These are phyloP conservation scores for Batkoa obscura DNA, from an alignment of 371 early-diverging fungal species.

Conservation along the genomic window DNA sequence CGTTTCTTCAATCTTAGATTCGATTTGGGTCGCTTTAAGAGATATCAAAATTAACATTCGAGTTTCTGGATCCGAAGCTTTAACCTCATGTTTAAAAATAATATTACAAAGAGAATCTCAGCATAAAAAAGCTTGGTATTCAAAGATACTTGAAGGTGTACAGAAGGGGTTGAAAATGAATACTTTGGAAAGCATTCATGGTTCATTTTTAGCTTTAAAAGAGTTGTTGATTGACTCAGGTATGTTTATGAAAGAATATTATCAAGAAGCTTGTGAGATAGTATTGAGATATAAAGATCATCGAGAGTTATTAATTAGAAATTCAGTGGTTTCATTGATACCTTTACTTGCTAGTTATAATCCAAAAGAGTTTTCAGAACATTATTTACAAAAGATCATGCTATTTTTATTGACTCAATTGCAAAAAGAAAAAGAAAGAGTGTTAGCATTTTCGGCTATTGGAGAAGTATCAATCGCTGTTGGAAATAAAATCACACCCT, in stretches of 20 bases:
- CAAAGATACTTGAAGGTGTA: slow-evolving; percentile 67
- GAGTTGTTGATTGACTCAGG: slow-evolving; percentile 68
- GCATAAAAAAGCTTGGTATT: slow-evolving; percentile 47
- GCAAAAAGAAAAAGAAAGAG: slow-evolving; percentile 58
- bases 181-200: slow-evolving; percentile 72
- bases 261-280: slow-evolving; percentile 55
- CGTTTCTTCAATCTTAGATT: slow-evolving; percentile 65
- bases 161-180: slow-evolving; percentile 49
- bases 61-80: slow-evolving; percentile 72
- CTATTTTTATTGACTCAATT: slow-evolving; percentile 50
- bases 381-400: slow-evolving; percentile 56
- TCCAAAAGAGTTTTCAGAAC: slow-evolving; percentile 49
- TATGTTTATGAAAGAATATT: slow-evolving; percentile 73
- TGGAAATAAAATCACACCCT: slow-evolving; percentile 59
- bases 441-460: slow-evolving; percentile 60
- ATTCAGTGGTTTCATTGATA: slow-evolving; percentile 65
- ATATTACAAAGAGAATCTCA: slow-evolving; percentile 64
- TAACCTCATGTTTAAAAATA: slow-evolving; percentile 65
- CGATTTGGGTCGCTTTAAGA: slow-evolving; percentile 70
- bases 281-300: slow-evolving; percentile 64
- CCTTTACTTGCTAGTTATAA: slow-evolving; percentile 71
- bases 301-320: slow-evolving; percentile 58
- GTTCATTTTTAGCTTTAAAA: slow-evolving; percentile 59
- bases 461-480: slow-evolving; percentile 75
- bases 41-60: slow-evolving; percentile 54